Base-by-base conservation (phyloP, 352 stramenopile species). In the Hyaloperonospora brassicae region DNA sequence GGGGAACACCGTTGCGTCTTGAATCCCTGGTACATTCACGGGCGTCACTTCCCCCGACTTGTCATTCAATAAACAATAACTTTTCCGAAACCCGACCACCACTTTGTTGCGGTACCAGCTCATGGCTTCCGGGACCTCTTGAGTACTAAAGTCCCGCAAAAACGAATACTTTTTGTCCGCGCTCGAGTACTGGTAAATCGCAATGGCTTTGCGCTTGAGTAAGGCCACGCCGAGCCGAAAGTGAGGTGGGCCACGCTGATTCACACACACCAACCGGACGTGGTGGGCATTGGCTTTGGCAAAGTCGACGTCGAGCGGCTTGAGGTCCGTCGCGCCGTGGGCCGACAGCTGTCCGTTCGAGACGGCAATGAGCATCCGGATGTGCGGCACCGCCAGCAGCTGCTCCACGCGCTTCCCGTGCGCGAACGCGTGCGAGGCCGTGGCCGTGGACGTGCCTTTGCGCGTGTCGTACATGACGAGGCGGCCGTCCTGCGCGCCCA, bases 91-190 rank as follows among this genome's bases (percentile, higher is more conserved):
- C 27, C 84, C 84, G 3, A 87, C 82, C 21, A 92, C 68, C 31
- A 94, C 74, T 62, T 94, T 94, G 70, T 92, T 94, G 14, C 84
- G 67, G 63, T 94, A 94, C 84, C 84, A 94, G n/a, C 68, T 68
- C 54, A 94, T 90, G 45, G 70, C 70, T 59, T 92, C 82, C 5
- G 84, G 78, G 4, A 89, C 61, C 17, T 92, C 79, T 42, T 84
- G 70, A 1, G 80, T 87, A 22, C 66, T 47, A 48, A 94, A 87
- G 52, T 94, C 84, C 27, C 84, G 72, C 49, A 94, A 54, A 47
- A 79, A 90, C 31, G 64, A 70, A 70, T 94, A 94, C 41, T 58
- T 61, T 58, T 94, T 94, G 42, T 92, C 81, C 8, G 66, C 72
- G 52, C 67, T 76, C 42, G 91, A 76, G 59, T 88, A 94, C 57